Percentiles rank a stretch among this genome's conserved stretches.
Conservation (phyloP, 1,284 basidiomycete genomes). For the Xerocomus nothofagi region DNA sequence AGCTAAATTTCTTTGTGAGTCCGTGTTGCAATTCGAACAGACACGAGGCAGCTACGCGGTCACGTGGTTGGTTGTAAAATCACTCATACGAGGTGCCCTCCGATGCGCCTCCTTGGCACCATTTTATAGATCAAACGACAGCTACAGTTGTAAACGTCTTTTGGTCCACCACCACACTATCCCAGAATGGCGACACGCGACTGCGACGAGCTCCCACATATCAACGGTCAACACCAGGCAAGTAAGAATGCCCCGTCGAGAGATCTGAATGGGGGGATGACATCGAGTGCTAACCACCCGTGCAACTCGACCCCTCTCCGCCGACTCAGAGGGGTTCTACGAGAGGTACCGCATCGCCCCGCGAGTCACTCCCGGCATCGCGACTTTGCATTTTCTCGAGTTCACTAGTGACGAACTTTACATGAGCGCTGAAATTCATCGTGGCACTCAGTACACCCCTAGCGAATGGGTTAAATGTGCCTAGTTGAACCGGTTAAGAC, state of each 20-base stretch:
- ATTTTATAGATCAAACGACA: too few species aligned
- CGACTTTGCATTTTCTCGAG: slow-evolving; percentile 50
- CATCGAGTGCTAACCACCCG: slow-evolving; percentile 19
- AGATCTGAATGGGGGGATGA: not conserved
- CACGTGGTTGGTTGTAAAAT: slow-evolving; percentile 33
- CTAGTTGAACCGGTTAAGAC: not conserved
- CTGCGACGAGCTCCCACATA: not conserved
- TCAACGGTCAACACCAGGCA: slow-evolving; percentile 10
- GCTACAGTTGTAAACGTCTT: too few species aligned
- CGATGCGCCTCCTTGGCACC: too few species aligned
- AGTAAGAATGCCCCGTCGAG: not conserved
- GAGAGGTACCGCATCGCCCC: not conserved
- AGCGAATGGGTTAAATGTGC: not conserved
- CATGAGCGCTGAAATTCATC: slow-evolving; percentile 62
- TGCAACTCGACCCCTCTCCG: slow-evolving; percentile 17
- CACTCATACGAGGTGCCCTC: too few species aligned
- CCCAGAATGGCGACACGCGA: slow-evolving; percentile 6
- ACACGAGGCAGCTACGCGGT: slow-evolving; percentile 38
- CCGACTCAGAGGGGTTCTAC: slow-evolving; percentile 6
- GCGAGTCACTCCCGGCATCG: slow-evolving; percentile 20
- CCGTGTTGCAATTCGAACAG: slow-evolving; percentile 28
- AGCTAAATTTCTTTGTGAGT: slow-evolving; percentile 33
- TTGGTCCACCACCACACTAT: too few species aligned
- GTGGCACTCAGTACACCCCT: slow-evolving; percentile 58
- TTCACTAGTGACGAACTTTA: slow-evolving; percentile 67